Base-by-base conservation (phyloP, 768 basidiomycete species). In the Collybiopsis luxurians region DNA sequence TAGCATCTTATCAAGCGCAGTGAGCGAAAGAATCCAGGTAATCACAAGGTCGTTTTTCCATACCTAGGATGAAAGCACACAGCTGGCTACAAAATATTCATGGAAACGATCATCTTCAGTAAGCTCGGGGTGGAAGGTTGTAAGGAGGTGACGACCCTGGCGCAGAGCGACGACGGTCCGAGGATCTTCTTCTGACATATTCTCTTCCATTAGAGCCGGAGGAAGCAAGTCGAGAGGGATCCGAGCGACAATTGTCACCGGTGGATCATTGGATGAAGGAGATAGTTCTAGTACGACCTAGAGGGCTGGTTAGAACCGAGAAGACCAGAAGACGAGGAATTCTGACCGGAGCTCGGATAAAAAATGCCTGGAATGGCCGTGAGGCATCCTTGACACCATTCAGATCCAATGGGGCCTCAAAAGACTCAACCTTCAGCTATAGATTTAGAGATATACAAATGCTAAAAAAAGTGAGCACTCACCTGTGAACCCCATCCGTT, bases 401-500 rank as follows among this genome's bases (percentile, higher is more conserved):
- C 3, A 95, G 85, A 13, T 74, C 68, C 6, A 98, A 73, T 1
- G 85, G 80, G 1, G 84, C 88, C 70, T 95, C 93, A 64, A 98
- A 98, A 2, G 93, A 96, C 66, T 96, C 95, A 3, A 94, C 77
- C 87, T 97, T 12, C n/a, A 10, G 13, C 17, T 3, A 45, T 5
- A 12, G 31, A 31, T 30, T n/a, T n/a, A n/a, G n/a, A n/a, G n/a
- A n/a, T n/a, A n/a, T n/a, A n/a, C n/a, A n/a, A n/a, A n/a, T n/a
- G n/a, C n/a, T n/a, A n/a, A n/a, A n/a, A n/a, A n/a, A n/a, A n/a
- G n/a, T n/a, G n/a, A n/a, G n/a, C n/a, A n/a, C n/a, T n/a, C n/a
- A 92, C 94, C 80, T 91, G 92, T 3, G 91, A 84, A n/a, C 95
- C 95, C 84, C 90, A 98, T 3, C 93, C 91, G 63, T 98, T 98